Conservation (phyloP, 2,329 filamentous ascomycete genomes). For the Verticillium albo-atrum region DNA sequence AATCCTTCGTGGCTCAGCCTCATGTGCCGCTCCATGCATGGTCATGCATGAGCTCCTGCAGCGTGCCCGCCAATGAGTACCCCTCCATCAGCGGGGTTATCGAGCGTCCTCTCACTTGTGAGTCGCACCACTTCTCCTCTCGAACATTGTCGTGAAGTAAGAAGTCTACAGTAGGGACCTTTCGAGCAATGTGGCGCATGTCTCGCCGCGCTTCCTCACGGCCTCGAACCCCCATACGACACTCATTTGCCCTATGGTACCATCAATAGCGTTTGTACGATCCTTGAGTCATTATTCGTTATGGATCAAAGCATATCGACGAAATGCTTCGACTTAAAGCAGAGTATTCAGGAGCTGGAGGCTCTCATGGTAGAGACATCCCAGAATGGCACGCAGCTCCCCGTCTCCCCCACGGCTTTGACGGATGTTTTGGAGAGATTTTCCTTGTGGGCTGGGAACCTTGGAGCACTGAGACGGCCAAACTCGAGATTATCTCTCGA, state of each 20-base stretch:
- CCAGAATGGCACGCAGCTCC: too few relatives aligned
- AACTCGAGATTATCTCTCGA: conserved; percentile 6
- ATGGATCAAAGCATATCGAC: not conserved
- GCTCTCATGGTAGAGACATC: not conserved
- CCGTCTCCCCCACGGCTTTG: too few relatives aligned
- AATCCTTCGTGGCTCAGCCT: not conserved
- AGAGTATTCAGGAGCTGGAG: not conserved
- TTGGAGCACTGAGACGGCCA: conserved; percentile 4
- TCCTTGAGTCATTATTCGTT: not conserved
- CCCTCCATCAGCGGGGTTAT: not conserved
- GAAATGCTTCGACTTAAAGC: not conserved
- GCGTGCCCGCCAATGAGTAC: not conserved
- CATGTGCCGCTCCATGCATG: not conserved
- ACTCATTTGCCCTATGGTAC: not conserved
- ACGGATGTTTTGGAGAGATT: conserved; percentile 9
- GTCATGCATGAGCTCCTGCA: not conserved
- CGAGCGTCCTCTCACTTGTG: not conserved
- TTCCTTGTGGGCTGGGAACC: conserved; percentile 9
- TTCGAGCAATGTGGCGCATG: not conserved
- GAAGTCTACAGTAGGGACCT: not conserved
- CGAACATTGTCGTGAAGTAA: not conserved
- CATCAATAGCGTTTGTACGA: not conserved
- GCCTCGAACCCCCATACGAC: not conserved
- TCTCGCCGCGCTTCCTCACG: too few relatives aligned
- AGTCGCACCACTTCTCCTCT: not conserved